A percentile compares a stretch with the other conserved stretches of the same genome.
phyloP scores from a whole-genome alignment of 495 filamentous ascomycete genomes.

The Penicillium desertorum region DNA sequence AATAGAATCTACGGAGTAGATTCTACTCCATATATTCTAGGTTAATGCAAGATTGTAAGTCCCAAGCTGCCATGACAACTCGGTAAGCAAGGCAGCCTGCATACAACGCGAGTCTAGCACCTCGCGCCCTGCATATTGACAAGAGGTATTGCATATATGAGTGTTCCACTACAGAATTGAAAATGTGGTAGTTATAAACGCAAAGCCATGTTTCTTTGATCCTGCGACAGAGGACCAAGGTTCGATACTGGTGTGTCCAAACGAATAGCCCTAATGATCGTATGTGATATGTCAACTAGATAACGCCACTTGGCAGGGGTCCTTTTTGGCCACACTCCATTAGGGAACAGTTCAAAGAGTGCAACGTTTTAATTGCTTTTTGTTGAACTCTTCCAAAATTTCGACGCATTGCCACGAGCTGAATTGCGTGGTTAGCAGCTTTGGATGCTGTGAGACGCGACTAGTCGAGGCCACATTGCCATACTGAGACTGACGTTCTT shows the following conservation, averaged over 20 bases:
- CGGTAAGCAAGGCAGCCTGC: slow-evolving; percentile 1
- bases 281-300: slow-evolving; percentile 4
- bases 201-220: background rate
- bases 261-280: background rate
- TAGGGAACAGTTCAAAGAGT: background rate
- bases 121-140: slow-evolving; percentile 4
- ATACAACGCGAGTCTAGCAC: background rate
- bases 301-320: background rate
- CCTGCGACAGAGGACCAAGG: background rate
- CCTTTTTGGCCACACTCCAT: background rate
- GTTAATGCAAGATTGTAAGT: background rate
- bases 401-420: background rate
- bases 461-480: background rate
- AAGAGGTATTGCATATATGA: background rate
- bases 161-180: background rate
- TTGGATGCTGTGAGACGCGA: background rate
- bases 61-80: background rate
- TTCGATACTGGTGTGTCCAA: background rate
- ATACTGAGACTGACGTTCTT: background rate
- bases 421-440: background rate
- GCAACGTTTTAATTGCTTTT: background rate
- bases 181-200: background rate
- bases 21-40: background rate
- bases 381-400: background rate
- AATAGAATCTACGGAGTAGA: background rate